Conservation (phyloP, 1,284 basidiomycete genomes). For the Polyporus tsugae region DNA sequence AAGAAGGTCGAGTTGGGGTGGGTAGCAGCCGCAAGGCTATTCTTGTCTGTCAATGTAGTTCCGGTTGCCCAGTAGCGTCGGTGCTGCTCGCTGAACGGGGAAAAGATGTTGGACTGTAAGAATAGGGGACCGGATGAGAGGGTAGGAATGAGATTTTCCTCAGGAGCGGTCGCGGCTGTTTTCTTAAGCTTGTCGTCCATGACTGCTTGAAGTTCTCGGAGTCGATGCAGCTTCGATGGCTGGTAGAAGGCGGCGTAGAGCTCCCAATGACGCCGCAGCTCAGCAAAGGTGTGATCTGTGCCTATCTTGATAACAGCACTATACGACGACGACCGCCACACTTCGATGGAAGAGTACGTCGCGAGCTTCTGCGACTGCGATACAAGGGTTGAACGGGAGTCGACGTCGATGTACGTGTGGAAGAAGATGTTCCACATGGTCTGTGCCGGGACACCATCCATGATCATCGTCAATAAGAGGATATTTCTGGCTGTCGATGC, state of each 20-base stretch:
- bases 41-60: slow-evolving; percentile 43
- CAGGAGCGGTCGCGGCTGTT: not conserved
- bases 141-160: not conserved
- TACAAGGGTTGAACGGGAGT: slow-evolving; percentile 48
- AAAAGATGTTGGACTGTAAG: too few species aligned
- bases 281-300: slow-evolving; percentile 49
- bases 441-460: slow-evolving; percentile 40
- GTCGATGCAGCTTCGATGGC: slow-evolving; percentile 21
- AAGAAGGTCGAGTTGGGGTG: slow-evolving; percentile 57
- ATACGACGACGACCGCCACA: slow-evolving; percentile 56
- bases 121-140: not conserved
- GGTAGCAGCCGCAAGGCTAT: slow-evolving; percentile 39
- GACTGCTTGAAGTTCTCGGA: slow-evolving; percentile 28
- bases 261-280: slow-evolving; percentile 54
- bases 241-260: slow-evolving; percentile 26
- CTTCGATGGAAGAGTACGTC: slow-evolving; percentile 44
- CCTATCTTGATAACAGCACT: slow-evolving; percentile 47
- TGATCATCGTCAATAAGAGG: slow-evolving; percentile 45
- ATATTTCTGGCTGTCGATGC: slow-evolving; percentile 49
- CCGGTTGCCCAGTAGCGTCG: slow-evolving; percentile 54
- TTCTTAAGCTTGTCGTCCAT: slow-evolving; percentile 15
- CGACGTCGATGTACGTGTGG: slow-evolving; percentile 58
- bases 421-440: slow-evolving; percentile 67
- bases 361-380: slow-evolving; percentile 55
- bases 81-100: too few species aligned